Conservation (phyloP, 352 stramenopile species). For the Thraustotheca clavata region DNA sequence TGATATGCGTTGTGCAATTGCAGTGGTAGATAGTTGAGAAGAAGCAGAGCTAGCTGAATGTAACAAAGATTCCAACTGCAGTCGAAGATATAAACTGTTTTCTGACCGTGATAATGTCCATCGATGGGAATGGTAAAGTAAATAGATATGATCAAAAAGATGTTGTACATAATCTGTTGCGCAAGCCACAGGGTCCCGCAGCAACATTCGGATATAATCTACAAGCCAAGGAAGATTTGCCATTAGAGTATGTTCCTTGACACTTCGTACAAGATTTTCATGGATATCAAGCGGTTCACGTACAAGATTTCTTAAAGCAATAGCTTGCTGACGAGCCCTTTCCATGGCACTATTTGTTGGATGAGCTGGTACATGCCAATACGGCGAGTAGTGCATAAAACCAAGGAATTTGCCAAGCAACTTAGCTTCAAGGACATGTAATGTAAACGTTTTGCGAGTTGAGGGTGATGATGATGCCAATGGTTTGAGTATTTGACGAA, state of each 20-base stretch:
- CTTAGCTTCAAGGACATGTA: slow-evolving; percentile 48
- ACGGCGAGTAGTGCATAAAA: slow-evolving; percentile 49
- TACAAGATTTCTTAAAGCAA: slow-evolving; percentile 35
- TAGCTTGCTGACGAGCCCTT: slow-evolving; percentile 38
- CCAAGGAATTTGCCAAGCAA: slow-evolving; percentile 62
- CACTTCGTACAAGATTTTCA: slow-evolving; percentile 35
- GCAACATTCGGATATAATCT: slow-evolving; percentile 56
- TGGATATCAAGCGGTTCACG: slow-evolving; percentile 36
- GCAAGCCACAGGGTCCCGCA: slow-evolving; percentile 36
- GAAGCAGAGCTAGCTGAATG: slow-evolving; percentile 23
- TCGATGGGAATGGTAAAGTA: slow-evolving; percentile 37
- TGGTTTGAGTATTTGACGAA: slow-evolving; percentile 26
- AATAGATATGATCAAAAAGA: slow-evolving; percentile 33
- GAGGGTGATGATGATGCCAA: slow-evolving; percentile 23
- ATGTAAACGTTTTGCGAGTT: slow-evolving; percentile 48
- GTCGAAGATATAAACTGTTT: slow-evolving; percentile 40
- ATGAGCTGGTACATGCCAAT: slow-evolving; percentile 33
- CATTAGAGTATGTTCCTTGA: slow-evolving; percentile 31
- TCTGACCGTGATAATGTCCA: slow-evolving; percentile 35
- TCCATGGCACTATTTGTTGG: slow-evolving; percentile 43
- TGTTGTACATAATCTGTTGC: slow-evolving; percentile 45
- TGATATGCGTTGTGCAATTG: no score
- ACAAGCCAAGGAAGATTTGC: slow-evolving; percentile 59
- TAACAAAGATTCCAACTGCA: slow-evolving; percentile 60
- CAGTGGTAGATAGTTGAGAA: no score